Evolutionary conservation across 2,329 filamentous ascomycete genomes (phyloP), one percentile per base, ranked within the genome.

Genomic region (Epichloe elymi): DNA sequence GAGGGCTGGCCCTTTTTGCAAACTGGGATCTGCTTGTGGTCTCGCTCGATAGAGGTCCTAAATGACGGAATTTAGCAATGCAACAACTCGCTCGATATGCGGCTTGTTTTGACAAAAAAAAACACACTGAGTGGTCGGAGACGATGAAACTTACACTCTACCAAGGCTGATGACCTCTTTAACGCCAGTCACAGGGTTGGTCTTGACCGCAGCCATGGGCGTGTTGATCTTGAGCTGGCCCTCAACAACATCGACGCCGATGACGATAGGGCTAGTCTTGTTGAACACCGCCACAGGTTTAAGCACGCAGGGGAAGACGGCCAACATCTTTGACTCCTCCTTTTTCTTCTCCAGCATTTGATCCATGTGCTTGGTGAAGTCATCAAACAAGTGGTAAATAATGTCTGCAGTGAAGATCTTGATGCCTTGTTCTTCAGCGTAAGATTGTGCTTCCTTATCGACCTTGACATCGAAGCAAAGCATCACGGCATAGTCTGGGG

Each of bases 391-490:
- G 68, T 98, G 93, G 70, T 98, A 98, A 64, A 98, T 98, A 61
- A 98, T 98, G 68, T 98, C 91, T 3, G 94, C 93, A 3, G 88
- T 95, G 74, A 98, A 98, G 61, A 98, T 87, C 75, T 95, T 97
- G 72, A 98, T 87, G 48, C 89, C 89, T 55, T 95, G 83, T 52
- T 97, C 89, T 17, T 96, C 88, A 11, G 93, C 93, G 61, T 97
- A 95, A 10, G 80, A 77, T 58, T 85, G 82, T 0, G 93, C 93
- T 65, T 98, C 93, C 69, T 95, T 97, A 72, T 98, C 93, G 15
- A 98, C 88, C 74, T 96, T 97, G 71, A 98, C 93, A 67, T 98
- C 94, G 77, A 98, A 98, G 68, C 93, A 97, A 48, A 98, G 82
- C 93, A 98, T 98, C 65, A 97, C 88, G n/a, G 93, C 93, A 60